Percentiles rank a stretch among this genome's conserved stretches.
These are phyloP conservation scores for Modicella reniformis DNA, from an alignment of 371 early-diverging fungal genomes.

Conservation along the genomic window DNA sequence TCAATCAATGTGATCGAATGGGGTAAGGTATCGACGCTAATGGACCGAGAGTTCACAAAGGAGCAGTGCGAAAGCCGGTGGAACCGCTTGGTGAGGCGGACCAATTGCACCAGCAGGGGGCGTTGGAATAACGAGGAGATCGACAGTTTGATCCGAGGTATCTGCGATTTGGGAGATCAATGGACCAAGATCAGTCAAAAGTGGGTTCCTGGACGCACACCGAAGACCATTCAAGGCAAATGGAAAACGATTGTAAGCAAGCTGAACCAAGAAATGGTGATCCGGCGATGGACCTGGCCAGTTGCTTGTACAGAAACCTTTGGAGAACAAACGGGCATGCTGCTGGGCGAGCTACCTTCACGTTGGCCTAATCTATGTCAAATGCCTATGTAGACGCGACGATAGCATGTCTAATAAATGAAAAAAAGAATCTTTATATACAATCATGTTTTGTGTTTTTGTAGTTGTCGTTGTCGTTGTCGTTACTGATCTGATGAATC, in stretches of 20 bases:
- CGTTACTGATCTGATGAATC: too few relatives aligned
- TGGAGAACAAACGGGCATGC: constrained; percentile 5
- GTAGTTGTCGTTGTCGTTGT: too few relatives aligned
- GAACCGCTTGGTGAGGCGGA: constrained; percentile 12
- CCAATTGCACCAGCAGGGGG: neutral
- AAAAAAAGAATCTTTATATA: too few relatives aligned
- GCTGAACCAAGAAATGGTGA: constrained; percentile 16
- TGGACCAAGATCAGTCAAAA: constrained; percentile 31
- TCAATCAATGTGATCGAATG: constrained; percentile 9
- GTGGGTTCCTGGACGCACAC: constrained; percentile 28
- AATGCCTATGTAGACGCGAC: too few relatives aligned
- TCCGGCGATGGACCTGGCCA: constrained; percentile 19
- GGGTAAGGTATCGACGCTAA: constrained; percentile 16
- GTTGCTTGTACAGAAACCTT: constrained; percentile 6
- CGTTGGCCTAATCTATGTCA: constrained; percentile 11
- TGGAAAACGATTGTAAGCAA: constrained; percentile 21
- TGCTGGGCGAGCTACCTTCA: constrained; percentile 12
- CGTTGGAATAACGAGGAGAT: constrained; percentile 30
- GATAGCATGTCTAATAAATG: too few relatives aligned
- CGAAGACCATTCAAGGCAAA: constrained; percentile 35
- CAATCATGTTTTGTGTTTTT: too few relatives aligned
- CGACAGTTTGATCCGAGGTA: constrained; percentile 17
- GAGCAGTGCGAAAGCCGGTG: constrained; percentile 32
- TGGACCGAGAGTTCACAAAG: constrained; percentile 23
- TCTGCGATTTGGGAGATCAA: constrained; percentile 10